A percentile compares a stretch with the other conserved stretches of the same genome.
Conservation (phyloP, 305 asterid genomes). For the Fraxinus sp. region DNA sequence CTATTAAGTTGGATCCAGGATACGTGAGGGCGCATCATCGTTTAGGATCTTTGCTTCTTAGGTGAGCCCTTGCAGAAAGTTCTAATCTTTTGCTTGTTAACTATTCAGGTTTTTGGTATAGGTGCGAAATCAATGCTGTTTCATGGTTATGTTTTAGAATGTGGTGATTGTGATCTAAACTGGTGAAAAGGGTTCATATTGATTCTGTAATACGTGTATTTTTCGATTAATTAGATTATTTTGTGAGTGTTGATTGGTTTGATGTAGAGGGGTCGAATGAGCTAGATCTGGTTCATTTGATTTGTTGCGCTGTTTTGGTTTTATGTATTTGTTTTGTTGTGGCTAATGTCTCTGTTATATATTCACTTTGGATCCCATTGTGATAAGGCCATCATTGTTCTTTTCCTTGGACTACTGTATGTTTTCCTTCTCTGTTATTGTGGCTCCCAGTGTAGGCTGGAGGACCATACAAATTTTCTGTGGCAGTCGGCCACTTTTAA, state of each 20-base stretch:
- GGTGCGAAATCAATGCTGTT: conserved; percentile 6
- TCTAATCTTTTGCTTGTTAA: conserved; percentile 11
- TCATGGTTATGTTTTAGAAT: not conserved
- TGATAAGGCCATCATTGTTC: conserved; percentile 23
- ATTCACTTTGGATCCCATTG: conserved; percentile 23
- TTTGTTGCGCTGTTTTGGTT: conserved; percentile 12
- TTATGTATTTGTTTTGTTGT: conserved; percentile 35
- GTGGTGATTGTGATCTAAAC: conserved; percentile 17
- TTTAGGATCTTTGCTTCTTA: conserved; percentile 77
- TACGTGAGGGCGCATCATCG: conserved; percentile 82
- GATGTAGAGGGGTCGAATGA: not conserved
- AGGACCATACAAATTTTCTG: not conserved
- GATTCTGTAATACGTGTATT: conserved; percentile 4
- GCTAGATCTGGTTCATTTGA: conserved; percentile 31
- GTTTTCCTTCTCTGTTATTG: conserved; percentile 19
- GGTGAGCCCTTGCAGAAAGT: conserved; percentile 51
- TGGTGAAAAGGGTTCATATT: conserved; percentile 22
- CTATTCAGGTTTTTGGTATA: not conserved
- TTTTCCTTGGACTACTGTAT: conserved; percentile 24
- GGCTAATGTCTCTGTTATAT: conserved; percentile 27
- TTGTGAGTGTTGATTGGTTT: not conserved
- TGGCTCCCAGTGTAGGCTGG: conserved; percentile 7
- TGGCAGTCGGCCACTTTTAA: conserved; percentile 20
- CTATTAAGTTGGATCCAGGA: conserved; percentile 77
- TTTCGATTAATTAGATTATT: conserved; percentile 13